Base-by-base conservation (phyloP, 805 yeast species). In the Blastobotrys chiropterorum region DNA sequence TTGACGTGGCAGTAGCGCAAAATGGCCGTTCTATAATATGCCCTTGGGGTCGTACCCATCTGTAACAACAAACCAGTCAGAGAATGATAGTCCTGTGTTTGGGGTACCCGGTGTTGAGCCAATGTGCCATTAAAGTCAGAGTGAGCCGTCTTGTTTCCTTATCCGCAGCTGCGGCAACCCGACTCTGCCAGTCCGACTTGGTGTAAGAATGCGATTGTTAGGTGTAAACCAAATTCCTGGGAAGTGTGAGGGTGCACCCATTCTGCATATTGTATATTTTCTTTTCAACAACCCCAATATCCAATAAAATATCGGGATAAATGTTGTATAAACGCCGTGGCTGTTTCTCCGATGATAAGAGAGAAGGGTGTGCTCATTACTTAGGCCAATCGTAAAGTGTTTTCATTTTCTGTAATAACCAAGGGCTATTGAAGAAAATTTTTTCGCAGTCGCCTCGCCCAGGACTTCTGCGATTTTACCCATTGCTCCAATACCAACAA, bases 121-220 rank as follows among this genome's bases (percentile, higher is more conserved):
- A 44, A 13, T 13, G 47, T 4, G 47, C 47, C 39, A 44, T 3
- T 14, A 13, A n/a, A 14, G 21, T 44, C 3, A 44, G 16, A 16
- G 26, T 4, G 15, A 20, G 16, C 21, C 15, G 26, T 15, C 47
- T n/a, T 5, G 31, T 26, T 17, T 22, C 38, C 6, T 38, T 15
- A 3, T 22, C 20, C 17, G 19, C n/a, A 19, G 16, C 26, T 2
- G 38, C 47, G 13, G 47, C 47, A 3, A 17, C 30, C 47, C 47
- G 26, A 38, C 22, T 3, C n/a, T 44, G 20, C 47, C 47, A 44
- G 21, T 44, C 47, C 15, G 47, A 44, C 20, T 44, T 44, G 20
- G 47, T 44, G 20, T 44, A 44, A 19, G 17, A 14, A 26, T 44
- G 47, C 21, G n/a, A n/a, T 38, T 31, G 31, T 16, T 20, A 26